Conservation (phyloP, 2,329 filamentous ascomycete species). For the Colletotrichum liaoningense region DNA sequence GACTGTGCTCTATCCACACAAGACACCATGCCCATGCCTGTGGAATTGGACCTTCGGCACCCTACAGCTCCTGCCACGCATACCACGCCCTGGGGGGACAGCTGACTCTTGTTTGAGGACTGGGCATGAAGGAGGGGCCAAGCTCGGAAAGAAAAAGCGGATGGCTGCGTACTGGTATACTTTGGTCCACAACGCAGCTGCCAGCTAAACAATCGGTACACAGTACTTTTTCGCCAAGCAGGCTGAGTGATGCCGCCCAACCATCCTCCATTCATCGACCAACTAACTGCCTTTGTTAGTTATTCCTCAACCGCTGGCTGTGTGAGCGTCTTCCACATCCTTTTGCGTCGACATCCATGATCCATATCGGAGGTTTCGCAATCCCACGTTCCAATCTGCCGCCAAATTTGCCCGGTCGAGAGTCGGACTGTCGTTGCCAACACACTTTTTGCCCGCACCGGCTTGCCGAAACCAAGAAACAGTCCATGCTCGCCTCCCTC, state of each 20-base stretch:
- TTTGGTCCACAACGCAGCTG: background rate
- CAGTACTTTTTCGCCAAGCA: background rate
- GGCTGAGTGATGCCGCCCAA: slow-evolving; percentile 2
- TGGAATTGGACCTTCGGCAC: background rate
- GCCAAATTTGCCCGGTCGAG: slow-evolving; percentile 11
- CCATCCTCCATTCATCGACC: background rate
- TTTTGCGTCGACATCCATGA: slow-evolving; percentile 10
- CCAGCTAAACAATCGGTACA: background rate
- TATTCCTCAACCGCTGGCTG: slow-evolving; percentile 12
- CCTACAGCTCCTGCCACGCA: background rate
- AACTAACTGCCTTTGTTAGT: background rate
- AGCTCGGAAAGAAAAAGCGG: slow-evolving; percentile 8
- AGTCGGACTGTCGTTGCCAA: background rate
- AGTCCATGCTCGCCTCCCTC: background rate
- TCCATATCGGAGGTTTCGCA: slow-evolving; percentile 29
- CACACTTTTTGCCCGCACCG: slow-evolving; percentile 1
- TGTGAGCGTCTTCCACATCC: slow-evolving; percentile 15
- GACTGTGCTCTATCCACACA: background rate
- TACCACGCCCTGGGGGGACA: slow-evolving; percentile 1
- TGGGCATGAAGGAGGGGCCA: background rate
- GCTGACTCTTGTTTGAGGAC: slow-evolving; percentile 6
- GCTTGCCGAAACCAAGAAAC: background rate
- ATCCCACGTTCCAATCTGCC: slow-evolving; percentile 27
- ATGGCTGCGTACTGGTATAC: background rate
- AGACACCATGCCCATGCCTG: background rate